phyloP scores from a whole-genome alignment of 2,329 filamentous ascomycete genomes.

The Lasiodiplodia sp. region DNA sequence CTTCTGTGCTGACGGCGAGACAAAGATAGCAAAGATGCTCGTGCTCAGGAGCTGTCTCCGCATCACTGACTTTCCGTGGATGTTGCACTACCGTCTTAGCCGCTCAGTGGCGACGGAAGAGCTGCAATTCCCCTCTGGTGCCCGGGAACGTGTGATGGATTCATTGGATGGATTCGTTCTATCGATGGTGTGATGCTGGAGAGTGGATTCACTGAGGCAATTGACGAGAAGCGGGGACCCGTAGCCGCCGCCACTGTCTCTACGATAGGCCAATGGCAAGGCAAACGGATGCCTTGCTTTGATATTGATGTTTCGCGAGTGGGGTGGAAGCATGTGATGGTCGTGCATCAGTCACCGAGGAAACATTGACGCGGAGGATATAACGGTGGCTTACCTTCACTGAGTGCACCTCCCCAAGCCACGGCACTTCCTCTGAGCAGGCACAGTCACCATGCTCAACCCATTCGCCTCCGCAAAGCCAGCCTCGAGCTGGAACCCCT shows the following conservation, averaged over 20 bases:
- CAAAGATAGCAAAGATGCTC: not conserved
- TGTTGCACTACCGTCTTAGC: not conserved
- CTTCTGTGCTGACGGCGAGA: not conserved
- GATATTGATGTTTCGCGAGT: not conserved
- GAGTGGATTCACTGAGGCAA: not conserved
- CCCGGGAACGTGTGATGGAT: not conserved
- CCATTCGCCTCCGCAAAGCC: not conserved
- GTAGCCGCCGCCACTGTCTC: not conserved
- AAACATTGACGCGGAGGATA: not conserved
- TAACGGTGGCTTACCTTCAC: not conserved
- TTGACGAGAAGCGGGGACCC: not conserved
- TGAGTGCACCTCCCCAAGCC: not conserved
- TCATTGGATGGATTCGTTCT: not conserved
- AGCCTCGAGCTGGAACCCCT: not conserved
- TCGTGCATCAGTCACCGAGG: not conserved
- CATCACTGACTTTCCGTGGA: not conserved
- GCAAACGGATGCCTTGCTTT: not conserved
- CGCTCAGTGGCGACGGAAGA: not conserved
- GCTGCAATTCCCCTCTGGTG: not conserved
- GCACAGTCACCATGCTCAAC: not conserved
- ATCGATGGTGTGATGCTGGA: not conserved
- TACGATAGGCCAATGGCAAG: not conserved
- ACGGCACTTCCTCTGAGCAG: not conserved
- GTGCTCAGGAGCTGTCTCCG: not conserved
- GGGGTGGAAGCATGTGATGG: not conserved